Conservation (phyloP, 202 grass and related monocot species). For the Miscanthus sacchariflorus region DNA sequence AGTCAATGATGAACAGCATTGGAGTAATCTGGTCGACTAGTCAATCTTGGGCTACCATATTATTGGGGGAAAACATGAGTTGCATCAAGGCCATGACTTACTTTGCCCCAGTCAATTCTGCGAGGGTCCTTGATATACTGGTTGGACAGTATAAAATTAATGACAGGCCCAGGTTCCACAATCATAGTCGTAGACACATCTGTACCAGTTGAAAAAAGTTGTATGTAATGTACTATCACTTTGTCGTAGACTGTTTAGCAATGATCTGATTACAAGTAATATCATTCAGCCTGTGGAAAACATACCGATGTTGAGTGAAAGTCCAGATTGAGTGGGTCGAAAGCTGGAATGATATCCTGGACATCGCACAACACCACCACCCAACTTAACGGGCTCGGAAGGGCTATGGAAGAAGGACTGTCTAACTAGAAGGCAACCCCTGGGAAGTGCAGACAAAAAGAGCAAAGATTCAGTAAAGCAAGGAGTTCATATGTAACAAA, state of each 20-base stretch:
- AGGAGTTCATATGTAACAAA: not conserved
- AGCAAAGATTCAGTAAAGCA: not conserved
- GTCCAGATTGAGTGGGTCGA: conserved; percentile 54
- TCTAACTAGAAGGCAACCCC: conserved; percentile 64
- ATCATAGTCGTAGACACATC: conserved; percentile 78
- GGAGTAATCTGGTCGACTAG: not conserved
- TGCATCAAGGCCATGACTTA: conserved; percentile 9
- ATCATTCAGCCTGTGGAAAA: not conserved
- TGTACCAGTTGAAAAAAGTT: conserved; percentile 6
- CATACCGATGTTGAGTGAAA: conserved; percentile 75
- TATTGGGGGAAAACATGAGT: not conserved
- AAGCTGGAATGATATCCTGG: conserved; percentile 72
- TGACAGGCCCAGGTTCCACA: conserved; percentile 57
- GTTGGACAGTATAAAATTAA: conserved; percentile 63
- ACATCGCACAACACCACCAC: conserved; percentile 57
- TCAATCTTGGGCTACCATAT: not conserved
- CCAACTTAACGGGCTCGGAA: conserved; percentile 42
- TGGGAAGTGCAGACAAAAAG: conserved; percentile 3
- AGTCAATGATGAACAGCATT: not conserved
- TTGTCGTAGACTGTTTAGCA: not conserved
- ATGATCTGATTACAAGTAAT: not conserved
- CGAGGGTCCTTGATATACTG: conserved; percentile 48
- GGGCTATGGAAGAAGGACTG: conserved; percentile 65
- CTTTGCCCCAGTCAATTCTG: conserved; percentile 57
- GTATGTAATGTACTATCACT: not conserved